phyloP scores from a whole-genome alignment of 768 basidiomycete species.

The Crepidotus variabilis region DNA sequence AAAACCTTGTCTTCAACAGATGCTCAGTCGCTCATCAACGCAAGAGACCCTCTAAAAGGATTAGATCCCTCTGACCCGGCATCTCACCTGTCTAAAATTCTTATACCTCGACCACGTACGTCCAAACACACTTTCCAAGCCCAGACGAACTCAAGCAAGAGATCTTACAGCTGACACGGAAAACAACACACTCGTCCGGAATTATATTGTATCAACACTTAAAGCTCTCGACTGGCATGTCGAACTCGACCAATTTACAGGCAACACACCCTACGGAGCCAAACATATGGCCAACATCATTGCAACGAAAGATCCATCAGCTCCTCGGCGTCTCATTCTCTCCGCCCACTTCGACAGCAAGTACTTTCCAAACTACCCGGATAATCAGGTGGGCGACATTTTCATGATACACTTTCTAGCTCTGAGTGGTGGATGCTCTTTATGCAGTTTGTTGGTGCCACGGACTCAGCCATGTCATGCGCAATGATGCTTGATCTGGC shows the following conservation, averaged over 20 bases:
- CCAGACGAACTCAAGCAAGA: not conserved
- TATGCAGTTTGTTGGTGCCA: constrained; percentile 89
- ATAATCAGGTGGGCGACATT: constrained; percentile 59
- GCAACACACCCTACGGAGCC: constrained; percentile 74
- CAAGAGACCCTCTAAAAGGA: constrained; percentile 63
- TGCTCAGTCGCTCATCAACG: constrained; percentile 45
- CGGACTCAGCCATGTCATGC: constrained; percentile 94
- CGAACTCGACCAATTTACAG: constrained; percentile 80
- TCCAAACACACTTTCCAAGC: constrained; percentile 12
- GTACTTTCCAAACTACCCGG: constrained; percentile 67
- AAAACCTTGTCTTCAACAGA: constrained; percentile 45
- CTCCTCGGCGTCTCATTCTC: constrained; percentile 77
- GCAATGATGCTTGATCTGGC: constrained; percentile 93
- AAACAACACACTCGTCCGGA: constrained; percentile 78
- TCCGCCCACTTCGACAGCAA: constrained; percentile 95
- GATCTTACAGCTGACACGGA: constrained; percentile 54
- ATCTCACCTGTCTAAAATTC: constrained; percentile 77
- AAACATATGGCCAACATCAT: constrained; percentile 87
- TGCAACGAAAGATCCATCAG: constrained; percentile 90
- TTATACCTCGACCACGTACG: constrained; percentile 82
- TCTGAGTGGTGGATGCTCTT: constrained; percentile 1
- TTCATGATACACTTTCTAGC: constrained; percentile 5
- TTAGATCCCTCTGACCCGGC: constrained; percentile 61
- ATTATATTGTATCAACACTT: constrained; percentile 75
- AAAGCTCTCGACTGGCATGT: constrained; percentile 79